phyloP scores from a whole-genome alignment of 2,329 filamentous ascomycete species.

The Pyrenochaeta sp. region DNA sequence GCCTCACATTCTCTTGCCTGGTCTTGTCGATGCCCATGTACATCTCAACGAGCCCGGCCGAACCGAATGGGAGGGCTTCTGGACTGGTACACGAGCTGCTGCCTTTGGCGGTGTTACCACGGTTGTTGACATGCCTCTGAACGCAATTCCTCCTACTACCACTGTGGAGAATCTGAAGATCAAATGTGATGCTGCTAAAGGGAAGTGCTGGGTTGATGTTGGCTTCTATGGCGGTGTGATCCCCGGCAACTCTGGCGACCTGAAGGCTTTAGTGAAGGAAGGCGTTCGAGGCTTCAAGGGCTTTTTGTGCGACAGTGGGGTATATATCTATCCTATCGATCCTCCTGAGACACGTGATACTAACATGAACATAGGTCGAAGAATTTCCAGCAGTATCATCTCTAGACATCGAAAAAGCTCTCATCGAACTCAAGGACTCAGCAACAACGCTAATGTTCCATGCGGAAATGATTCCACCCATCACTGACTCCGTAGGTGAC shows the following conservation, averaged over 20 bases:
- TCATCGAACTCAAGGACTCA: slow-evolving; percentile 79
- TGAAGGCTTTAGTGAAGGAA: slow-evolving; percentile 80
- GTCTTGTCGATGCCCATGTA: slow-evolving; percentile 94
- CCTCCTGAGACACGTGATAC: slow-evolving; percentile 11
- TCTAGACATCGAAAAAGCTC: slow-evolving; percentile 78
- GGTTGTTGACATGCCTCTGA: slow-evolving; percentile 96
- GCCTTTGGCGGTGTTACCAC: slow-evolving; percentile 97
- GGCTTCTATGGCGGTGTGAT: slow-evolving; percentile 96
- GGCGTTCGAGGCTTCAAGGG: slow-evolving; percentile 97
- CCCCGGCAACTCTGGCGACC: slow-evolving; percentile 82
- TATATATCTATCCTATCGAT: slow-evolving; percentile 57
- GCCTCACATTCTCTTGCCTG: slow-evolving; percentile 84
- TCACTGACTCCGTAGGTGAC: slow-evolving; percentile 80
- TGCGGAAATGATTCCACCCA: slow-evolving; percentile 96
- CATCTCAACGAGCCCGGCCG: slow-evolving; percentile 96
- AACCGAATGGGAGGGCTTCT: slow-evolving; percentile 98
- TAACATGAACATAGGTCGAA: slow-evolving; percentile 70
- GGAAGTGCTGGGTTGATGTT: slow-evolving; percentile 98
- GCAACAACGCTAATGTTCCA: slow-evolving; percentile 98
- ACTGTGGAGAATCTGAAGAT: slow-evolving; percentile 82
- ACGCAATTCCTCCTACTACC: slow-evolving; percentile 95
- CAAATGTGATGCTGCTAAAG: slow-evolving; percentile 83
- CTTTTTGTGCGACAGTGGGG: slow-evolving; percentile 95
- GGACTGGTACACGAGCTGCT: slow-evolving; percentile 90
- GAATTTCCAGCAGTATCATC: slow-evolving; percentile 94